phyloP scores from a whole-genome alignment of 179 eudicot species.

The Beta macrorhiza region DNA sequence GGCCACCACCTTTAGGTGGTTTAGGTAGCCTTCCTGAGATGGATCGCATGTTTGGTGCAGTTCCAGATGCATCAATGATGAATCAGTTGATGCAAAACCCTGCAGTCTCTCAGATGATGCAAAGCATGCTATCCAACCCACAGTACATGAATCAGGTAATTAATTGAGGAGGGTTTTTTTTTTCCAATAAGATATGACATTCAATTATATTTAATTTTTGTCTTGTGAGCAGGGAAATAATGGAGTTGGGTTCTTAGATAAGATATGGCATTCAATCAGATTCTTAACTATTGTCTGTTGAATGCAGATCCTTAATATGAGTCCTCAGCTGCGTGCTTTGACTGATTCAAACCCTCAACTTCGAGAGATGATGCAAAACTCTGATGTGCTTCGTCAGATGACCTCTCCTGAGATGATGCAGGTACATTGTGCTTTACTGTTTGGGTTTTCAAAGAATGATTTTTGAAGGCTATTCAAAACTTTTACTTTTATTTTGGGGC shows the following conservation, averaged over 20 bases:
- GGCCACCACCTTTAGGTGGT: conserved; percentile 63
- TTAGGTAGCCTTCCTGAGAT: conserved; percentile 66
- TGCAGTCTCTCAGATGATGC: conserved; percentile 89
- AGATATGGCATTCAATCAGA: background rate
- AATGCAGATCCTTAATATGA: conserved; percentile 36
- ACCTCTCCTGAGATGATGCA: conserved; percentile 66
- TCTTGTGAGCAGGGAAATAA: conserved; percentile 44
- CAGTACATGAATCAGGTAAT: conserved; percentile 83
- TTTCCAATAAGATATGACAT: background rate
- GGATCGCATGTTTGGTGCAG: conserved; percentile 52
- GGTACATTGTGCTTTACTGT: conserved; percentile 29
- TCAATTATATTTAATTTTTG: background rate
- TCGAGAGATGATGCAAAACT: conserved; percentile 85
- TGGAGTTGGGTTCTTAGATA: background rate
- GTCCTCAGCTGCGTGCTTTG: conserved; percentile 66
- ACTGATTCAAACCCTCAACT: conserved; percentile 66
- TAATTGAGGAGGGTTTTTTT: conserved; percentile 4
- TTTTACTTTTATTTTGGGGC: background rate
- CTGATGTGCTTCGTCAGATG: conserved; percentile 60
- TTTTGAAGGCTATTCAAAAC: background rate
- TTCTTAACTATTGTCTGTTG: conserved; percentile 15
- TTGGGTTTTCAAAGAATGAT: background rate
- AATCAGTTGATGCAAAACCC: conserved; percentile 82
- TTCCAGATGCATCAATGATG: conserved; percentile 58
- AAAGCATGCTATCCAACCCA: conserved; percentile 80